These are phyloP conservation scores for Pugionium cornutum DNA, from an alignment of 345 rosid genomes.

Conservation along the genomic window DNA sequence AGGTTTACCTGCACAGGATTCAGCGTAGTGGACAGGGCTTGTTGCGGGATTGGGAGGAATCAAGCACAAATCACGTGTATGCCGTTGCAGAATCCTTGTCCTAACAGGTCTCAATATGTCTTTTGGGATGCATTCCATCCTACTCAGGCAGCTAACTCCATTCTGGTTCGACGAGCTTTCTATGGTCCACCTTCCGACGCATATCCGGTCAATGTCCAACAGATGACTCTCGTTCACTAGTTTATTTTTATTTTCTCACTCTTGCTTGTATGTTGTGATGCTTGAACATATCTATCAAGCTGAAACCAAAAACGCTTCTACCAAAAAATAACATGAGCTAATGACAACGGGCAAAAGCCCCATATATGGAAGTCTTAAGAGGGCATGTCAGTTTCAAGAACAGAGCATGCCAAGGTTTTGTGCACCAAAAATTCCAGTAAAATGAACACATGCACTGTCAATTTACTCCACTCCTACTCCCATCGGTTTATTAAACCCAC, in stretches of 20 bases:
- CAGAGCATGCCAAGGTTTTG: conserved; percentile 27
- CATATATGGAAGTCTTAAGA: conserved; percentile 5
- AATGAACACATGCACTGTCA: conserved; percentile 19
- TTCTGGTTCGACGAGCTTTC: conserved; percentile 65
- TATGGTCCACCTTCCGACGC: conserved; percentile 58
- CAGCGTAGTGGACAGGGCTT: conserved; percentile 61
- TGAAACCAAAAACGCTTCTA: conserved; percentile 14
- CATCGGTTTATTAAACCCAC: conserved; percentile 68
- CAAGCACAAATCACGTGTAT: conserved; percentile 74
- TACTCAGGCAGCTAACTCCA: conserved; percentile 62
- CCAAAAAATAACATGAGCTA: conserved; percentile 23
- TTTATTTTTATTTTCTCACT: background rate
- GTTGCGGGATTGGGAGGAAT: conserved; percentile 78
- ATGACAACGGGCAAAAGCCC: conserved; percentile 26
- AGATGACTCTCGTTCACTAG: conserved; percentile 55
- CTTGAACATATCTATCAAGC: conserved; percentile 24
- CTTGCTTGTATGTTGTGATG: conserved; percentile 21
- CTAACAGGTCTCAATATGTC: conserved; percentile 49
- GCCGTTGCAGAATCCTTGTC: conserved; percentile 62
- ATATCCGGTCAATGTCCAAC: conserved; percentile 77
- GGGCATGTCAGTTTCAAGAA: conserved; percentile 24
- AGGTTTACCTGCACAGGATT: conserved; percentile 54
- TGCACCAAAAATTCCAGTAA: conserved; percentile 16
- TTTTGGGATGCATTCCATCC: conserved; percentile 98
- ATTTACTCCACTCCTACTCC: conserved; percentile 23